Evolutionary conservation across 2,329 filamentous ascomycete genomes (phyloP).

Genomic region (Phaeosphaeria sp.): DNA sequence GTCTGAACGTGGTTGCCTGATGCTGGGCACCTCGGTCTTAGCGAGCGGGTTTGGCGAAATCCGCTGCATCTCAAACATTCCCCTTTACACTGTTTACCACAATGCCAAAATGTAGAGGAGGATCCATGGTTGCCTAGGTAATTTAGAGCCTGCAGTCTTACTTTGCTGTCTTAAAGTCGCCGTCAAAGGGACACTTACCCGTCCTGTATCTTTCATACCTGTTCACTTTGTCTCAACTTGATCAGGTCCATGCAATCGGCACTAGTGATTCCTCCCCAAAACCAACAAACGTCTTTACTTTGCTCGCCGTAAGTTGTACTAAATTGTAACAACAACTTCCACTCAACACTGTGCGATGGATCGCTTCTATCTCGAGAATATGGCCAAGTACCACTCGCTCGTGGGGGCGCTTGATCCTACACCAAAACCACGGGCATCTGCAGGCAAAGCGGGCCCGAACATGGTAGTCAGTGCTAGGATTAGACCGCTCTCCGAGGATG

Average conservation of each 20-base stretch:
- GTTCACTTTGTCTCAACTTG: not conserved
- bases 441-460: slow-evolving; percentile 13
- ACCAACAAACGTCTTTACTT: not conserved
- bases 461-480: slow-evolving; percentile 24
- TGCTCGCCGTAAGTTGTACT: not conserved
- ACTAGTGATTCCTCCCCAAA: not conserved
- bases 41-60: not conserved
- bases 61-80: too few species aligned
- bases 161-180: not conserved
- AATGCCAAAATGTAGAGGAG: not conserved
- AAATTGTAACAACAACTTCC: not conserved
- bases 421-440: slow-evolving; percentile 20
- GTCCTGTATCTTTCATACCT: not conserved
- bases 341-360: slow-evolving; percentile 9
- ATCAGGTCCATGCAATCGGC: too few species aligned
- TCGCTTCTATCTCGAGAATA: slow-evolving; percentile 22
- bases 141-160: not conserved
- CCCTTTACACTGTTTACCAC: not conserved
- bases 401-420: slow-evolving; percentile 15
- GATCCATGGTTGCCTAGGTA: not conserved
- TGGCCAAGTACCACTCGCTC: slow-evolving; percentile 19
- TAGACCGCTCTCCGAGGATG: slow-evolving; percentile 14
- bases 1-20: not conserved
- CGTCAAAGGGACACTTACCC: not conserved
- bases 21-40: not conserved